Base-by-base conservation (phyloP, 139 green algal genomes). In the Tetratostichococcus sp. region DNA sequence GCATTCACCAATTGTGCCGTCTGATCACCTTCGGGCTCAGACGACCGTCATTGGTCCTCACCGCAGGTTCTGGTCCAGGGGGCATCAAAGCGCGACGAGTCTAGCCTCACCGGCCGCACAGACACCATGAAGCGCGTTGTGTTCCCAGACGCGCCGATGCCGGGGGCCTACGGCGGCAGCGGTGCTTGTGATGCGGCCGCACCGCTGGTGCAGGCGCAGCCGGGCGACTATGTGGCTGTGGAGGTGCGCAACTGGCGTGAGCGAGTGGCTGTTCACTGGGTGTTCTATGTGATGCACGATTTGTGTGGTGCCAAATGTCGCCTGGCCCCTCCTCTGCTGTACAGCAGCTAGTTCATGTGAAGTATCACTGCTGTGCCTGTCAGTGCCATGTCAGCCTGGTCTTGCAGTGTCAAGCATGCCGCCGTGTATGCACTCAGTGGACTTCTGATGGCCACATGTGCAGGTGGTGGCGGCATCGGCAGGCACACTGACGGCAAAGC, bases 11-110 rank as follows among this genome's bases (percentile, higher is more conserved):
- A n/a, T n/a, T n/a, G n/a, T n/a, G n/a, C n/a, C n/a, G n/a, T n/a
- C n/a, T n/a, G n/a, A n/a, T n/a, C n/a, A n/a, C n/a, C n/a, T n/a
- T n/a, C n/a, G n/a, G n/a, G n/a, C n/a, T n/a, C n/a, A n/a, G n/a
- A n/a, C n/a, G n/a, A n/a, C n/a, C n/a, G n/a, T n/a, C n/a, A n/a
- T n/a, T n/a, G n/a, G n/a, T n/a, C n/a, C n/a, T n/a, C n/a, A n/a
- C n/a, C 74, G 30, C 69, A 88, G 73, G 89, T 94, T 30, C 83
- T 96, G 43, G 78, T 94, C 4, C 88, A 96, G 71, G 91, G 90
- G 0, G 57, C 70, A 14, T 83, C 89, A 1, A 78, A 79, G 22
- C 75, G 75, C 2, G 75, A 72, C 8, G 78, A 67, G 11, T 33
- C 32, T 26, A 34, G 69, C 26, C 72, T 90, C 35, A 91, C 84